phyloP scores from a whole-genome alignment of 2,329 filamentous ascomycete species.

The Talaromyces sp. region DNA sequence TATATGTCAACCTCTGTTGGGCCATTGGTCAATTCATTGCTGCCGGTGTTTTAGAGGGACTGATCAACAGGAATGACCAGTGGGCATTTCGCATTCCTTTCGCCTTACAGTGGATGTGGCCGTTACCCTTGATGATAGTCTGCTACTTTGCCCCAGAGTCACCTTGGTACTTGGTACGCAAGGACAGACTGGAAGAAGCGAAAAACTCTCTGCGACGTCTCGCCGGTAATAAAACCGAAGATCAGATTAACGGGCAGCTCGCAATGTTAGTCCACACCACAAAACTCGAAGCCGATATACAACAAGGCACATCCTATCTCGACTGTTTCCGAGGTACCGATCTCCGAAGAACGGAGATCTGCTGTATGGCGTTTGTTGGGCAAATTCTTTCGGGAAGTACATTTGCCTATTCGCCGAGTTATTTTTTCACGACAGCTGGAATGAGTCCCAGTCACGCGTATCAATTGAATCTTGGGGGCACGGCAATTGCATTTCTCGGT shows the following conservation, averaged over 20 bases:
- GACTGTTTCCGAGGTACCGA: conserved; percentile 40
- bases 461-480: conserved; percentile 31
- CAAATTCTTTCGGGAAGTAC: conserved; percentile 41
- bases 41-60: conserved; percentile 47
- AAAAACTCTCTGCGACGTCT: conserved; percentile 12
- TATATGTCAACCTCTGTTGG: conserved; percentile 45
- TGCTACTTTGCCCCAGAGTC: conserved; percentile 25
- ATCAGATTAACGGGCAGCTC: conserved; percentile 66
- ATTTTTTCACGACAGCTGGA: conserved; percentile 42
- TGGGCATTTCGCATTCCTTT: conserved; percentile 52
- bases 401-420: conserved; percentile 51
- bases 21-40: conserved; percentile 50
- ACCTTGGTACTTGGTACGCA: conserved; percentile 14
- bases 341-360: conserved; percentile 37
- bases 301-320: conserved; percentile 64
- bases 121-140: conserved; percentile 44
- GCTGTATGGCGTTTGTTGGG: conserved; percentile 40
- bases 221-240: conserved; percentile 28
- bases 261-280: conserved; percentile 92
- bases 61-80: conserved; percentile 42
- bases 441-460: conserved; percentile 29
- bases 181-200: conserved; percentile 12
- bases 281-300: conserved; percentile 56
- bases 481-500: conserved; percentile 31
- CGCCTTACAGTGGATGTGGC: conserved; percentile 52